Conservation (phyloP, 2,329 filamentous ascomycete species). For the Celoporthe dispersa region DNA sequence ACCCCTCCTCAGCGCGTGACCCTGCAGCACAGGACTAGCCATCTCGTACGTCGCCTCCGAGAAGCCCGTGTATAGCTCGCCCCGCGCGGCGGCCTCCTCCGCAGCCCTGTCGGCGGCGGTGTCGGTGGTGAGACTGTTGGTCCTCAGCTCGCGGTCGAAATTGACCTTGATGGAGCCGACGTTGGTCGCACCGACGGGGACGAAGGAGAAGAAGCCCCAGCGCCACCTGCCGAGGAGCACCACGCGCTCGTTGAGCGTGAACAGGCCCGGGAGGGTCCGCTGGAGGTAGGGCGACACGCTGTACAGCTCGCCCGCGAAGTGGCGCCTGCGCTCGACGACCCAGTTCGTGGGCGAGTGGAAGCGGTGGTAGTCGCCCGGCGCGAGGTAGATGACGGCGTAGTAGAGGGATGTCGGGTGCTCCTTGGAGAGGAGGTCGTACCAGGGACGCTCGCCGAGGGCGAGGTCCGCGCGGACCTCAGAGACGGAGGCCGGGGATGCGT, state of each 20-base stretch:
- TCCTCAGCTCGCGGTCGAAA: constrained; percentile 91
- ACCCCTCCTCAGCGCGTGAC: constrained; percentile 81
- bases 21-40: constrained; percentile 77
- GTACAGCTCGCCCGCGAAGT: constrained; percentile 96
- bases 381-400: constrained; percentile 94
- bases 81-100: constrained; percentile 73
- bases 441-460: constrained; percentile 70
- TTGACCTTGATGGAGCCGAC: constrained; percentile 97
- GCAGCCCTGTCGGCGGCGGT: constrained; percentile 88
- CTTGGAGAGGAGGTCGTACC: constrained; percentile 69
- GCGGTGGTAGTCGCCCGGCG: constrained; percentile 96
- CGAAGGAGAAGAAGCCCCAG: constrained; percentile 96
- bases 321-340: constrained; percentile 93
- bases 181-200: constrained; percentile 94
- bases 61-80: constrained; percentile 87
- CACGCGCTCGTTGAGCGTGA: constrained; percentile 95
- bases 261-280: constrained; percentile 87
- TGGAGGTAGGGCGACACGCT: constrained; percentile 95
- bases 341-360: constrained; percentile 96
- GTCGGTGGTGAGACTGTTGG: constrained; percentile 90
- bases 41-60: constrained; percentile 86
- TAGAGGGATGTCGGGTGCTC: constrained; percentile 76
- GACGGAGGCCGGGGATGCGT: constrained; percentile 71
- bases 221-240: constrained; percentile 93
- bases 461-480: constrained; percentile 84